A percentile compares a stretch with the other conserved stretches of the same genome.
These are phyloP conservation scores for Lactarius hengduanensis DNA, from an alignment of 768 basidiomycete species.

Conservation along the genomic window DNA sequence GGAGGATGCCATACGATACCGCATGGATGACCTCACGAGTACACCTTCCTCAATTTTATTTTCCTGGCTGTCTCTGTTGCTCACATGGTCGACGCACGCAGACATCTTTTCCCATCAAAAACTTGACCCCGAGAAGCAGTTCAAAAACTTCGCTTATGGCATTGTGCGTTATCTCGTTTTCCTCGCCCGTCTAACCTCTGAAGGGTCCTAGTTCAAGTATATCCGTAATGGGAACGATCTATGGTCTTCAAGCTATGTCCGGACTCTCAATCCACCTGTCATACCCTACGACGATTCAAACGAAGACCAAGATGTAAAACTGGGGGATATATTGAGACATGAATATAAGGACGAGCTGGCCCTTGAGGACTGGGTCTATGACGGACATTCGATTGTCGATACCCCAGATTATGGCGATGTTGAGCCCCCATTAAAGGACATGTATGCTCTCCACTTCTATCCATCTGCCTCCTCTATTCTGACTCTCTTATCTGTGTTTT, in stretches of 20 bases:
- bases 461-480: neutral
- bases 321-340: slow-evolving; percentile 9
- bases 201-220: too few species aligned
- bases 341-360: neutral
- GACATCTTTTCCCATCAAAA: slow-evolving; percentile 30
- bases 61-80: neutral
- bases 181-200: too few species aligned
- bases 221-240: too few species aligned
- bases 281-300: slow-evolving; percentile 9
- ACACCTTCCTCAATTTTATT: neutral
- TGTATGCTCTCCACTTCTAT: slow-evolving; percentile 6
- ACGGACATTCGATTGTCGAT: slow-evolving; percentile 17
- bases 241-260: slow-evolving; percentile 6
- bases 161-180: slow-evolving; percentile 19
- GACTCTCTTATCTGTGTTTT: neutral
- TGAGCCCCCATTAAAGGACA: slow-evolving; percentile 13
- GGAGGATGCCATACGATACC: neutral
- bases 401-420: neutral
- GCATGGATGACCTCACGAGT: slow-evolving; percentile 17
- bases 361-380: slow-evolving; percentile 19
- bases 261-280: neutral
- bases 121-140: slow-evolving; percentile 28
- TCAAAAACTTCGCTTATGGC: slow-evolving; percentile 30
- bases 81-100: neutral
- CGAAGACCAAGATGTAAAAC: slow-evolving; percentile 20